Evolutionary conservation across 73 alveolate species (phyloP).

Genomic region (Uronychia binucleata): DNA sequence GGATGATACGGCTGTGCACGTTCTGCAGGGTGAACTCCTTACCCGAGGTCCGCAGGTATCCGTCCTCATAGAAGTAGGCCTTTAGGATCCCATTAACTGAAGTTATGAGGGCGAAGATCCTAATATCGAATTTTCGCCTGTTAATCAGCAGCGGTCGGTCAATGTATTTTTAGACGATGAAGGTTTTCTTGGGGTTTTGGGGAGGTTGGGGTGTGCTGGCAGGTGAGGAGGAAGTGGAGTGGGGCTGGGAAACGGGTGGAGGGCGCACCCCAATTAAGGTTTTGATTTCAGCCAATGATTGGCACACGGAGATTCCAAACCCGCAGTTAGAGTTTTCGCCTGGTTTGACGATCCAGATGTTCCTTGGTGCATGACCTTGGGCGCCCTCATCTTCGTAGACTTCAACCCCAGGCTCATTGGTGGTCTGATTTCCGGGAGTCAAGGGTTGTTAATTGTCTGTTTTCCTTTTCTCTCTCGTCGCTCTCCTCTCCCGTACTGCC

Average conservation of each 20-base stretch:
- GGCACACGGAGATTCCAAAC: constrained; percentile 55
- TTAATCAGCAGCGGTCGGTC: constrained; percentile 55
- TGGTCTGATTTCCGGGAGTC: neutral
- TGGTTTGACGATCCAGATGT: constrained; percentile 66
- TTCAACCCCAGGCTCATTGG: no score
- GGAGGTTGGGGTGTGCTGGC: neutral
- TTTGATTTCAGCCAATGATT: constrained; percentile 38
- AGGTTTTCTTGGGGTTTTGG: constrained; percentile 24
- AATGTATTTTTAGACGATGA: constrained; percentile 43
- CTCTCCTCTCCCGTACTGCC: neutral
- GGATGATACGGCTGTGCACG: constrained; percentile 49
- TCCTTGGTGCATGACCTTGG: neutral
- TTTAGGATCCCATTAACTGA: constrained; percentile 46
- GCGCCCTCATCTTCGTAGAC: constrained; percentile 2
- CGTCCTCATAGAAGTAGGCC: constrained; percentile 72
- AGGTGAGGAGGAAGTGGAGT: no score
- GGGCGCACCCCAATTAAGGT: constrained; percentile 24
- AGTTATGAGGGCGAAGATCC: constrained; percentile 49
- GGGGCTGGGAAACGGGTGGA: neutral
- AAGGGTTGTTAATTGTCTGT: neutral
- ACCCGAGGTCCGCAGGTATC: constrained; percentile 64
- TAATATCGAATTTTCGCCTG: constrained; percentile 60
- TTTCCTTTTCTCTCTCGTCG: neutral
- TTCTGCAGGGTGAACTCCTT: constrained; percentile 47
- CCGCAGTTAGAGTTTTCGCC: constrained; percentile 71